These are phyloP conservation scores for Volvariella surrecta DNA, from an alignment of 1,284 basidiomycete genomes.

Conservation along the genomic window DNA sequence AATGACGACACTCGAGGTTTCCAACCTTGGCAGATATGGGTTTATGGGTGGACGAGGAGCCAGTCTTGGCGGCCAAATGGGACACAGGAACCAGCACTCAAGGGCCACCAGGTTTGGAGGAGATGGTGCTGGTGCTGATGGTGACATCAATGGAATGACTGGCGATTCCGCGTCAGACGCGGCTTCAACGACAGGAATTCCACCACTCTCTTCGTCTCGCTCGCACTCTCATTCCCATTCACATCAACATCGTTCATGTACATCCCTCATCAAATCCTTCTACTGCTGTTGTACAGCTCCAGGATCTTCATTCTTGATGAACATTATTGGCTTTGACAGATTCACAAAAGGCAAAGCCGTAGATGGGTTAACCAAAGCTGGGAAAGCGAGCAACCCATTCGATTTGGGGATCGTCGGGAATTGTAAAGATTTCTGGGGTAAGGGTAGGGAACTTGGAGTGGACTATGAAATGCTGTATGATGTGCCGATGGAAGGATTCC, in stretches of 20 bases:
- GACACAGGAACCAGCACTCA: slow-evolving; percentile 46
- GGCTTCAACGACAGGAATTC: slow-evolving; percentile 16
- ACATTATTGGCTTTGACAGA: slow-evolving; percentile 85
- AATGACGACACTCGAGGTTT: slow-evolving; percentile 95
- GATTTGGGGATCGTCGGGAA: slow-evolving; percentile 80
- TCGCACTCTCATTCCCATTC: slow-evolving; percentile 1
- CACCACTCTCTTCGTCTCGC: slow-evolving; percentile 22
- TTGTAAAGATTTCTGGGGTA: slow-evolving; percentile 94
- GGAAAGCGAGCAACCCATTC: slow-evolving; percentile 84
- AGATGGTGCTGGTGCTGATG: slow-evolving; percentile 8
- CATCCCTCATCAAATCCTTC: not conserved
- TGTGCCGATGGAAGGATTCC: slow-evolving; percentile 77
- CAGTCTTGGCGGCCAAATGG: slow-evolving; percentile 60
- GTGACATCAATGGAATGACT: slow-evolving; percentile 22
- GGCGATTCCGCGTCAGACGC: slow-evolving; percentile 25
- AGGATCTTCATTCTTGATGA: slow-evolving; percentile 67
- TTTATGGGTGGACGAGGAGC: slow-evolving; percentile 93
- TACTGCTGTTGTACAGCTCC: slow-evolving; percentile 22
- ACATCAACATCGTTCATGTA: not conserved
- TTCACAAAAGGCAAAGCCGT: slow-evolving; percentile 89
- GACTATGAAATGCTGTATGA: slow-evolving; percentile 90
- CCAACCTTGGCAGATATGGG: slow-evolving; percentile 90
- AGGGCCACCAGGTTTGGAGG: slow-evolving; percentile 11
- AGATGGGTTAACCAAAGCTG: slow-evolving; percentile 65
- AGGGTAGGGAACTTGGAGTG: slow-evolving; percentile 76